Evolutionary conservation across 192 early-diverging fungal species (phyloP), one percentile per base, ranked within the genome.

Genomic region (Podila epicladia): DNA sequence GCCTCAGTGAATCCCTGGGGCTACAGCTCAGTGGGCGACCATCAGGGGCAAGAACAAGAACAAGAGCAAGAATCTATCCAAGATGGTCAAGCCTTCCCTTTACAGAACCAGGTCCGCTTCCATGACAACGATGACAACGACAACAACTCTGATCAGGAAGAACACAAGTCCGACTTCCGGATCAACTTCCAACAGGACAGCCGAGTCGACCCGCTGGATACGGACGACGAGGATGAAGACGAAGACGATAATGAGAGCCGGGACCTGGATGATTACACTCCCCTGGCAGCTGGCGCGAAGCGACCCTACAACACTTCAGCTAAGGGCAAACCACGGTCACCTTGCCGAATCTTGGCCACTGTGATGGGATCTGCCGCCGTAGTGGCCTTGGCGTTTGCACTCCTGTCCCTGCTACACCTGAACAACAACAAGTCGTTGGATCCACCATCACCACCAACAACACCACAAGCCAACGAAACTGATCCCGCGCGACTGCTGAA

Each of bases 271-370:
- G 77, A 73, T 28, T 35, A 49, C 58, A 66, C 62, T 32, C 76
- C 70, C n/a, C 65, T 79, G 38, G 53, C 53, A n/a, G 64, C 76
- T 22, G 59, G 69, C 60, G 35, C 65, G 5, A 72, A 68, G 38
- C 65, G 65, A 19, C 62, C 35, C 65, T 41, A 62, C 6, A 32
- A 11, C 8, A 32, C 53, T 26, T 4, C 26, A 5, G 45, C 12
- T 9, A 13, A 8, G 17, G 28, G 50, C 17, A 19, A 15, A 9
- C 29, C 45, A 32, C 58, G 38, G 50, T 55, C 37, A 20, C 64
- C 76, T 9, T 79, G 69, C 69, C 71, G 53, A 32, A 68, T 79
- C 69, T 49, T 79, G 11, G 76, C 76, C 5, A 72, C 65, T 26
- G 65, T 72, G 22, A 68, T 67, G 26, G 70, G 69, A 9, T 60